Conservation (phyloP, 169 alveolate genomes). For the Plasmodium fragile region DNA sequence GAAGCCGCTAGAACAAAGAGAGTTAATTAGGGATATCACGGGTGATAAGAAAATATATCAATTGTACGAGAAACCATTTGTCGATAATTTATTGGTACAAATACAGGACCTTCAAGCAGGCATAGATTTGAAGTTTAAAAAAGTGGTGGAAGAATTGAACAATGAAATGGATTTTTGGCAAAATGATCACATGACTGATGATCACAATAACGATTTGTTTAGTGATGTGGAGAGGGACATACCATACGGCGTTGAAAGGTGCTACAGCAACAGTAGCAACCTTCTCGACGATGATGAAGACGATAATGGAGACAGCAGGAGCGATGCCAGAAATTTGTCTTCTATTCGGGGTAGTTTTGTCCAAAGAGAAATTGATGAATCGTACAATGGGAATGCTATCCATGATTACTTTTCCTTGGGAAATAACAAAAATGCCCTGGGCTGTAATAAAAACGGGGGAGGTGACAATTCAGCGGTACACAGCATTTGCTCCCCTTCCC, state of each 20-base stretch:
- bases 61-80: constrained; percentile 57
- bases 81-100: constrained; percentile 57
- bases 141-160: constrained; percentile 61
- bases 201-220: background rate
- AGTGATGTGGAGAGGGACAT: constrained; percentile 14
- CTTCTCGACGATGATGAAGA: constrained; percentile 5
- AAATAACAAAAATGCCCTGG: background rate
- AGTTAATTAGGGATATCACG: constrained; percentile 47
- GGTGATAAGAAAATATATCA: constrained; percentile 51
- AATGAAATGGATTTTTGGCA: constrained; percentile 77
- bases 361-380: constrained; percentile 52
- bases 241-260: background rate
- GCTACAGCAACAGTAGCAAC: constrained; percentile 10
- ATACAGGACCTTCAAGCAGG: constrained; percentile 27
- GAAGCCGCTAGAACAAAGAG: constrained; percentile 54
- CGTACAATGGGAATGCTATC: constrained; percentile 42
- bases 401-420: constrained; percentile 34
- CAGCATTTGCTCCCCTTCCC: background rate
- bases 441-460: background rate
- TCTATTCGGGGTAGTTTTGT: constrained; percentile 7
- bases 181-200: constrained; percentile 48
- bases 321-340: background rate
- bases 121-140: constrained; percentile 42
- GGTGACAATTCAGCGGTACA: background rate
- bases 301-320: background rate